These are phyloP conservation scores for Iodosphaeria phyllophila DNA, from an alignment of 2,329 filamentous ascomycete genomes.

Conservation along the genomic window DNA sequence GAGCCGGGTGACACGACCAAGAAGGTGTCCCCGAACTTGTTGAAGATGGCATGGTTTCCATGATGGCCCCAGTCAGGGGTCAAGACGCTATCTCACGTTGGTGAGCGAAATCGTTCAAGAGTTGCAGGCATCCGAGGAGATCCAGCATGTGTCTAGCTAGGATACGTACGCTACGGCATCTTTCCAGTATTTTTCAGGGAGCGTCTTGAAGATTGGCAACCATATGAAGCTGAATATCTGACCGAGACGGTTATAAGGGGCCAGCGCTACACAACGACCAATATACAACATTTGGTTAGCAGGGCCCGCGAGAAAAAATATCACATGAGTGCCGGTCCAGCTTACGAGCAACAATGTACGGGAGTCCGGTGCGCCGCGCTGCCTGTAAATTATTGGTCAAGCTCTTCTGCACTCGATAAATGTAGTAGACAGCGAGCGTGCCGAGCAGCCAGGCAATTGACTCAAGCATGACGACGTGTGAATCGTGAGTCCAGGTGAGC, in stretches of 20 bases:
- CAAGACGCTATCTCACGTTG: conserved; percentile 21
- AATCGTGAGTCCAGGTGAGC: no score
- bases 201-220: conserved; percentile 31
- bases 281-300: conserved; percentile 3
- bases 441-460: no score
- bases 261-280: conserved; percentile 18
- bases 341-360: conserved; percentile 34
- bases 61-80: conserved; percentile 40
- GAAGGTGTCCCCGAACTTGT: conserved; percentile 42
- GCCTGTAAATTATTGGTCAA: conserved; percentile 25
- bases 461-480: no score
- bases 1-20: conserved; percentile 39
- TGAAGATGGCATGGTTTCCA: conserved; percentile 37
- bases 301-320: background rate
- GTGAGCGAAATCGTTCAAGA: background rate
- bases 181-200: conserved; percentile 36
- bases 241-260: conserved; percentile 33
- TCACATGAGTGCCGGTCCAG: conserved; percentile 6
- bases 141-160: no score
- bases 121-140: no score
- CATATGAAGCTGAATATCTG: conserved; percentile 33
- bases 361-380: conserved; percentile 30
- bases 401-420: conserved; percentile 14
- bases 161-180: conserved; percentile 37
- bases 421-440: conserved; percentile 14